Evolutionary conservation across 306 rosid genomes (phyloP).

Genomic region (Quercus wislizeni): DNA sequence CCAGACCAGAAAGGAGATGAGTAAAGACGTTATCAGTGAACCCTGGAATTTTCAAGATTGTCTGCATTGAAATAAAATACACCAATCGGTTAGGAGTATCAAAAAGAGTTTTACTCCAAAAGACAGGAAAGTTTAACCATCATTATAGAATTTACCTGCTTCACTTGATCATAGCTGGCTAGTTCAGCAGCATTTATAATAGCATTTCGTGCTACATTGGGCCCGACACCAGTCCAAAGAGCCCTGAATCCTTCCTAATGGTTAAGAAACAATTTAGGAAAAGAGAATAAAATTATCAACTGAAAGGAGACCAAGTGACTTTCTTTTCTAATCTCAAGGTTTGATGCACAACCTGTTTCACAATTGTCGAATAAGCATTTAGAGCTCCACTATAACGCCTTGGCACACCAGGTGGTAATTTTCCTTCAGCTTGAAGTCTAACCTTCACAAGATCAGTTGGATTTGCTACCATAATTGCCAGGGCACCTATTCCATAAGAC

Average conservation of each 20-base stretch:
- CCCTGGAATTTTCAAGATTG: conserved; percentile 93
- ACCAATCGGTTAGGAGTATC: not conserved
- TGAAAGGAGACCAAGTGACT: conserved; percentile 1
- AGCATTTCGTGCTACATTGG: conserved; percentile 89
- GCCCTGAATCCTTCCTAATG: conserved; percentile 80
- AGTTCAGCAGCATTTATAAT: conserved; percentile 97
- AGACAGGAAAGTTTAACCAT: not conserved
- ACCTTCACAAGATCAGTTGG: conserved; percentile 97
- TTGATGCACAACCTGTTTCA: conserved; percentile 61
- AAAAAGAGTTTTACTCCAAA: conserved; percentile 14
- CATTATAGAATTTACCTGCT: conserved; percentile 47
- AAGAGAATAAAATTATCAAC: not conserved
- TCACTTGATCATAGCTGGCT: conserved; percentile 98
- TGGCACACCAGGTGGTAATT: conserved; percentile 80
- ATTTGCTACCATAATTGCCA: conserved; percentile 80
- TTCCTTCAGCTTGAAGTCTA: conserved; percentile 96
- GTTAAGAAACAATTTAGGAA: conserved; percentile 15
- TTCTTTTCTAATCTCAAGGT: conserved; percentile 13
- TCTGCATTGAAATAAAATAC: conserved; percentile 44
- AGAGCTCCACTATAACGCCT: conserved; percentile 91
- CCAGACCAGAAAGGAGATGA: conserved; percentile 89
- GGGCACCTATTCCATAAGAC: conserved; percentile 57
- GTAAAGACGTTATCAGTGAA: conserved; percentile 82
- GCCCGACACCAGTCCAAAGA: conserved; percentile 98
- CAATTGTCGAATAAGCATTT: conserved; percentile 91